These are phyloP conservation scores for Xerocomellus intermedius DNA, from an alignment of 768 basidiomycete species.

Conservation along the genomic window DNA sequence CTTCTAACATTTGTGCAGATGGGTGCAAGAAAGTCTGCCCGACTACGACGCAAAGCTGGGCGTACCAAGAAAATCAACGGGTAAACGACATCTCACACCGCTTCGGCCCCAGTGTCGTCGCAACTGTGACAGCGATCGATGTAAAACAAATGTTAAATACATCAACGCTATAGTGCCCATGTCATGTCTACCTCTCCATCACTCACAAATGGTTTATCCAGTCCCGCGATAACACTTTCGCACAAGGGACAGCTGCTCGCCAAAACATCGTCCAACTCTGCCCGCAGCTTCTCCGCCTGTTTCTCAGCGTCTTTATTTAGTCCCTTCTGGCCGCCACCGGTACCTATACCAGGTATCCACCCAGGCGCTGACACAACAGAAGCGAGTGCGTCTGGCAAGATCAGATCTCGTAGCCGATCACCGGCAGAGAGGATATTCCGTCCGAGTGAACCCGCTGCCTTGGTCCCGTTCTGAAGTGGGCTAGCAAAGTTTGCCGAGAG, in stretches of 20 bases:
- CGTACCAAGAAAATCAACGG: slow-evolving; percentile 81
- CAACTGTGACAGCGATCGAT: slow-evolving; percentile 1
- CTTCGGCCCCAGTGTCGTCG: neutral
- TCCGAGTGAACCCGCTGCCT: slow-evolving; percentile 66
- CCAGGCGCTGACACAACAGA: slow-evolving; percentile 74
- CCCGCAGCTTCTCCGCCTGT: slow-evolving; percentile 69
- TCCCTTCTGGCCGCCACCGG: slow-evolving; percentile 45
- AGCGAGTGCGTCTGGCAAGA: slow-evolving; percentile 91
- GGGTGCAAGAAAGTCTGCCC: slow-evolving; percentile 75
- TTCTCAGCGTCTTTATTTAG: slow-evolving; percentile 49
- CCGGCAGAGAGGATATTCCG: slow-evolving; percentile 85
- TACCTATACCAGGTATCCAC: slow-evolving; percentile 72
- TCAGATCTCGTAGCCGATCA: slow-evolving; percentile 86
- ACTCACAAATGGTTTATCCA: slow-evolving; percentile 85
- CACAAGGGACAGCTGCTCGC: slow-evolving; percentile 91
- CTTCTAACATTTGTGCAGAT: slow-evolving; percentile 46
- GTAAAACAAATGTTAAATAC: slow-evolving; percentile 9
- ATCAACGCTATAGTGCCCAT: slow-evolving; percentile 58
- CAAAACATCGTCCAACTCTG: slow-evolving; percentile 86
- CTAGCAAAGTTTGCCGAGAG: slow-evolving; percentile 71
- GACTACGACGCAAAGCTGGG: slow-evolving; percentile 70
- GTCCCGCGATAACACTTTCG: slow-evolving; percentile 79
- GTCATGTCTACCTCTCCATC: slow-evolving; percentile 76
- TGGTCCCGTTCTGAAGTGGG: slow-evolving; percentile 61
- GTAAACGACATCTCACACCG: slow-evolving; percentile 32